Evolutionary conservation across 208 protist species (phyloP).

Genomic region (Leishmania guyanensis): DNA sequence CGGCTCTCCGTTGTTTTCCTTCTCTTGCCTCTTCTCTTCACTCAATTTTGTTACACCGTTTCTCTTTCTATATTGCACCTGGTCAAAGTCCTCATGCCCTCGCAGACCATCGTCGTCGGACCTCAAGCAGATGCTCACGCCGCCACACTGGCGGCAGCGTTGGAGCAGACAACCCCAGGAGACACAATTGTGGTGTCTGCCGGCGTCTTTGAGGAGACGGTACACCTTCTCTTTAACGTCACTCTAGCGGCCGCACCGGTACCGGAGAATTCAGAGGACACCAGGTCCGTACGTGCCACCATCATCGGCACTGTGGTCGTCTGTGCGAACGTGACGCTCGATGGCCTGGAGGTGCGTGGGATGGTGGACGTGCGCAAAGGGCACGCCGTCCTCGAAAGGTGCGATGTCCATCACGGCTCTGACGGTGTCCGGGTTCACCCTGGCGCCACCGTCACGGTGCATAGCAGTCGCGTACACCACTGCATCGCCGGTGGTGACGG

Average conservation of each 20-base stretch:
- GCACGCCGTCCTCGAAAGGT: constrained; percentile 65
- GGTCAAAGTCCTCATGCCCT: constrained; percentile 3
- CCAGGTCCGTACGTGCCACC: constrained; percentile 27
- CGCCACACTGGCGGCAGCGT: constrained; percentile 59
- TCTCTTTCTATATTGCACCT: background rate
- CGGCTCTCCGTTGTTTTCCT: background rate
- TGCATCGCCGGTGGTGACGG: constrained; percentile 72
- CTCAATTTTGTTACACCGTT: background rate
- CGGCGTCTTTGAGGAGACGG: constrained; percentile 79
- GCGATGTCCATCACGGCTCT: constrained; percentile 75
- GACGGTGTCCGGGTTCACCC: constrained; percentile 77
- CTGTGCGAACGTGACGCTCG: constrained; percentile 51
- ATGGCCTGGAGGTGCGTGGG: constrained; percentile 54
- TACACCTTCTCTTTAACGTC: constrained; percentile 59
- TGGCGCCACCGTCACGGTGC: constrained; percentile 47
- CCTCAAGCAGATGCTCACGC: constrained; percentile 51
- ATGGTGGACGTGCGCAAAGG: constrained; percentile 79
- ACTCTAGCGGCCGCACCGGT: constrained; percentile 24
- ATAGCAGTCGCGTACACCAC: constrained; percentile 71
- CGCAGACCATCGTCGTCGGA: constrained; percentile 40
- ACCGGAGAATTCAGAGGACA: constrained; percentile 1
- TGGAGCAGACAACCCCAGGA: constrained; percentile 48
- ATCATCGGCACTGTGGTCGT: constrained; percentile 59
- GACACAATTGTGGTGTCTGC: constrained; percentile 63
- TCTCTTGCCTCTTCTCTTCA: background rate